phyloP scores from a whole-genome alignment of 305 asterid species.

The Stenogyne calaminthoides region DNA sequence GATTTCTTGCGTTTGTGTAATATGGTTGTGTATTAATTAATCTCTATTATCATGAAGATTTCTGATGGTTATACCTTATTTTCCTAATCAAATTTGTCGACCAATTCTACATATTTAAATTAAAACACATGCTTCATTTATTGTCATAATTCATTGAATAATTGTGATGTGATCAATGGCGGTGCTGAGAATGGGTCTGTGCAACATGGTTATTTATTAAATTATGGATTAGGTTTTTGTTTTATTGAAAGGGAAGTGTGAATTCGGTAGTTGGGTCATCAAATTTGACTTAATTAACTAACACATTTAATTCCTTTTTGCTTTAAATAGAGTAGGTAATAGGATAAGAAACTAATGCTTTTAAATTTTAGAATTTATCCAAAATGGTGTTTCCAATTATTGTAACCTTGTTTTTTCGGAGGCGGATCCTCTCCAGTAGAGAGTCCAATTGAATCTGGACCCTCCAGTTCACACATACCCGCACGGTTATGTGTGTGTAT shows the following conservation, averaged over 20 bases:
- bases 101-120: not conserved
- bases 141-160: not conserved
- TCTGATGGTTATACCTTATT: not conserved
- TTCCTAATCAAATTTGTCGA: not conserved
- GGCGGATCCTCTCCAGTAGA: too few relatives aligned
- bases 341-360: not conserved
- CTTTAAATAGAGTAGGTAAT: not conserved
- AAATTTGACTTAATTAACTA: conserved; percentile 26
- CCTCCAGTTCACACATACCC: too few relatives aligned
- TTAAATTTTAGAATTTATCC: too few relatives aligned
- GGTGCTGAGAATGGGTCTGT: conserved; percentile 8
- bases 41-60: conserved; percentile 20
- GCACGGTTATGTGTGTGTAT: too few relatives aligned
- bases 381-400: too few relatives aligned
- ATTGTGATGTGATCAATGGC: too few relatives aligned
- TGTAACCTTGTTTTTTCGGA: too few relatives aligned
- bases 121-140: not conserved
- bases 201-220: not conserved
- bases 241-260: too few relatives aligned
- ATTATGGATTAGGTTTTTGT: not conserved
- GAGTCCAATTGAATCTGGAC: too few relatives aligned
- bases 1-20: conserved; percentile 13
- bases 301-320: not conserved
- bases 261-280: conserved; percentile 30
- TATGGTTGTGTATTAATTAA: conserved; percentile 7